Evolutionary conservation across 1,284 basidiomycete genomes (phyloP).

Genomic region (Cystobasidium pallidum): DNA sequence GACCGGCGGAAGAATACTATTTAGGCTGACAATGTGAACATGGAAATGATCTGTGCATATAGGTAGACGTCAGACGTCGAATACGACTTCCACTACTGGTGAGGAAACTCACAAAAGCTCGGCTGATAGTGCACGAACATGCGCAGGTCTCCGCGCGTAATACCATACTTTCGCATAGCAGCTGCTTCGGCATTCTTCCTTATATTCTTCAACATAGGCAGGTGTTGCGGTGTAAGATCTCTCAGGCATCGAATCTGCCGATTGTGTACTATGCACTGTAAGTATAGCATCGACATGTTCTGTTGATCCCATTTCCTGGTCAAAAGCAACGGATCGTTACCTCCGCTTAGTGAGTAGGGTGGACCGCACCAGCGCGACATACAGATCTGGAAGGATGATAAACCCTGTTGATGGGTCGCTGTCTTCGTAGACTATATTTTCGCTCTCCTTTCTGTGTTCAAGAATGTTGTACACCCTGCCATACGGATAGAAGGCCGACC

Average conservation of each 20-base stretch:
- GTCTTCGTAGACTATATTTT: conserved; percentile 72
- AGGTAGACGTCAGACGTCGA: too few species aligned
- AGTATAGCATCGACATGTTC: conserved; percentile 62
- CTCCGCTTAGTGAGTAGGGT: conserved; percentile 63
- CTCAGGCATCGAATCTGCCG: conserved; percentile 55
- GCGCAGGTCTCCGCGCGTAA: conserved; percentile 66
- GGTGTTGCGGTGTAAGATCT: conserved; percentile 66
- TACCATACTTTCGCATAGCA: conserved; percentile 67
- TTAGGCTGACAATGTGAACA: conserved; percentile 77
- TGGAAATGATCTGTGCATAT: conserved; percentile 65
- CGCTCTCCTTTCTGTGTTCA: conserved; percentile 74
- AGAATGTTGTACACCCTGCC: conserved; percentile 85
- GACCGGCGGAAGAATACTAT: background rate
- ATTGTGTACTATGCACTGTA: conserved; percentile 53
- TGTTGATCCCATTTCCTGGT: conserved; percentile 69
- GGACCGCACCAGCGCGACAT: conserved; percentile 1
- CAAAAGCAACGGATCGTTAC: background rate
- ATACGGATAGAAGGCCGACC: background rate
- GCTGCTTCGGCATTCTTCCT: conserved; percentile 63
- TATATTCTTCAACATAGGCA: conserved; percentile 72
- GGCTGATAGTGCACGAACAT: conserved; percentile 95
- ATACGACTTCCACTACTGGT: too few species aligned
- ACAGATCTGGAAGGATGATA: conserved; percentile 81
- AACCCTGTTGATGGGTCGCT: conserved; percentile 66
- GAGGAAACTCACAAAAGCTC: conserved; percentile 73